Evolutionary conservation across 805 yeast genomes (phyloP), one percentile per base, ranked within the genome.

Genomic region (Ascoidea rubescens): DNA sequence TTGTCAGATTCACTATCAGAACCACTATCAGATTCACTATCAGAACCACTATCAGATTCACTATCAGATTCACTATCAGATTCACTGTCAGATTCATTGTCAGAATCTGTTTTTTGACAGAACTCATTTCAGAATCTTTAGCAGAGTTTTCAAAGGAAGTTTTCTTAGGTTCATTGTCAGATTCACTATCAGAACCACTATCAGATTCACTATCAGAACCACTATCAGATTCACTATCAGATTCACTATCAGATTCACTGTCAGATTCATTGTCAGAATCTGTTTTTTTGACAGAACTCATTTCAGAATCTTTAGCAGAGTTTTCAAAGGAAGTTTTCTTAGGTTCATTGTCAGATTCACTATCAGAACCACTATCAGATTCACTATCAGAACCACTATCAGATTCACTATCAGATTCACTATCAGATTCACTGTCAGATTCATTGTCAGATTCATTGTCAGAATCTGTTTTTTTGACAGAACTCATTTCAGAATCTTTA

Each of bases 301-400:
- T 30, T 17, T 10, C 5, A n/a, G 10, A 17, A 17, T 10, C 16
- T 30, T 45, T 30, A 4, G 4, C 47, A 45, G 47, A 30, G 30
- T 45, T 12, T 43, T 43, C 3, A 2, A 43, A 16, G 45, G 45
- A 16, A 14, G n/a, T 43, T 14, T 14, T n/a, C n/a, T n/a, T 43
- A 43, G 45, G 3, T 16, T n/a, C 45, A n/a, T 3, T 16, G 3
- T n/a, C 45, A n/a, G 45, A 16, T 2, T 43, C 45, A 46, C 55
- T 52, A n/a, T 52, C 52, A 16, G 60, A 57, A 37, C 55, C 56
- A 45, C 51, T 51, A 31, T 48, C 45, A 12, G 55, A 50, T 42
- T 48, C 53, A 48, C 52, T 47, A 44, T 55, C 61, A 17, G 60
- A 54, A 52, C 48, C 53, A 16, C 53, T 50, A 14, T 44, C 53